Base-by-base conservation (phyloP, 2,329 filamentous ascomycete species). In the Nemania bipapillata region DNA sequence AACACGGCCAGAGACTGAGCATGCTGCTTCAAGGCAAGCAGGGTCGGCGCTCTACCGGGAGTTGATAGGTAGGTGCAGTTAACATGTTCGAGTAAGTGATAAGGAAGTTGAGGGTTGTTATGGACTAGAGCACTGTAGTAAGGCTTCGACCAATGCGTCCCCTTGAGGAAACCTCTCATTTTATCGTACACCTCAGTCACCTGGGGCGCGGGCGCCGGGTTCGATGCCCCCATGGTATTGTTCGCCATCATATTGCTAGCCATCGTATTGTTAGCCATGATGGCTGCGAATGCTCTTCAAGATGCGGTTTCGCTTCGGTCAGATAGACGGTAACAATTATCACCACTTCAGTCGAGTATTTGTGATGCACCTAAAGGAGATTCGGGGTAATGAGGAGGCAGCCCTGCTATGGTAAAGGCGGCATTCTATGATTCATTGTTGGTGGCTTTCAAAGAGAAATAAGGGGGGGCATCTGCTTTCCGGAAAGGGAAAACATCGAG, bases 21-120 rank as follows among this genome's bases (percentile, higher is more conserved):
- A 70, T 90, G 87, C 73, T 87, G 84, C 76, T 90, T 90, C 40
- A 90, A 80, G 1, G 86, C 81, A 0, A 85, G 78, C n/a, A 90
- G 79, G 0, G 86, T 89, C 1, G 87, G 86, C 3, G 86, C 78
- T 5, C 79, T 75, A 4, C 83, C 84, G 12, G 79, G 77, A 1
- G 85, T 87, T 2, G 87, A 89, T 45, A 89, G 79, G 72, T 88
- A 89, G 65, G 81, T 80, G 77, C 87, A 90, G 78, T 87, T 89
- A 69, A 88, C 79, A 70, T 88, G 82, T 47, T 83, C 69, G 62
- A 86, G 77, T 69, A 83, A 69, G 32, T 72, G 71, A 12, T 68
- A 66, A n/a, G 76, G 70, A 28, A 74, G 61, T 6, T 78, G 71
- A 7, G 74, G 63, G 68, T 81, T 77, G 17, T 80, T 74, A 6